Evolutionary conservation across 805 yeast genomes (phyloP), one percentile per base, ranked within the genome.

Genomic region (Soucietia sequanensis): DNA sequence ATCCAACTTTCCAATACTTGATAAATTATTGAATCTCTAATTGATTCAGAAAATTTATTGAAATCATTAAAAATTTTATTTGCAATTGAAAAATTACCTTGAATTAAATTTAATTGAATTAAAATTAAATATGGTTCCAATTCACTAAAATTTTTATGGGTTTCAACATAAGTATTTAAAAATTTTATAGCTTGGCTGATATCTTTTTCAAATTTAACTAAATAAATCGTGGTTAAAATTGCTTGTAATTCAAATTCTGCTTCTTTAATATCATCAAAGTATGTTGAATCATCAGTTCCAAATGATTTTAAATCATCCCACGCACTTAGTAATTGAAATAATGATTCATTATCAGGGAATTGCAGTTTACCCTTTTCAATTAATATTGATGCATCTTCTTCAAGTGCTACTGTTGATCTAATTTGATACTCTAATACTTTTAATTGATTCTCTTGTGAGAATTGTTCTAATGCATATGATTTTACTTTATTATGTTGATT

Each of bases 1-100:
- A 66, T 37, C 79, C 90, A 86, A 11, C 95, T 79, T 56, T 87
- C 95, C 20, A 88, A 77, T 21, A 88, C 72, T 48, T 87, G 90
- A 57, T 77, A 78, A 30, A 86, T 76, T 23, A 90, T 75, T 45
- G 80, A 83, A 61, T 89, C 96, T 40, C 62, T 52, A 21, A 66
- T 48, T 14, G 53, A 41, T 30, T 50, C 58, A 1, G 72, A 70
- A 43, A 65, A 58, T 28, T 44, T 48, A 26, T 55, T 49, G 39
- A 67, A 63, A 28, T 41, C 48, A 34, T 44, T 42, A 42, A 62
- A 66, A 22, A 65, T 44, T 34, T 56, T 53, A 46, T 45, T 44
- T 20, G 72, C 72, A 27, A 50, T 48, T 14, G 54, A 31, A 38
- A 58, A 58, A 37, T 60, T 54, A 20, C 69, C 74, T 38, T 62